phyloP scores from a whole-genome alignment of 805 yeast genomes.

The Kregervanrija pseudodelftensis region DNA sequence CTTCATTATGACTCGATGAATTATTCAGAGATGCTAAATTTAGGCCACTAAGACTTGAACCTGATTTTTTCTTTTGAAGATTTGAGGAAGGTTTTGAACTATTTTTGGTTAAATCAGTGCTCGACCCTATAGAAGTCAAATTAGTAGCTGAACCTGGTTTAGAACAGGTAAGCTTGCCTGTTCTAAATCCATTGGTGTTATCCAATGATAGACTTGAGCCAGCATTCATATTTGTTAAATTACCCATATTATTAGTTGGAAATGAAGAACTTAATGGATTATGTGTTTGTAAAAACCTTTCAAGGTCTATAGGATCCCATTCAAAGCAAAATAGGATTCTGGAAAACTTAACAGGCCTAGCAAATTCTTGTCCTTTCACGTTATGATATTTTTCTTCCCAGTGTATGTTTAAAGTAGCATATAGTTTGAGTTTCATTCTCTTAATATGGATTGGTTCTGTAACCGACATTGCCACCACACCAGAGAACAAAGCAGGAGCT shows the following conservation, averaged over 20 bases:
- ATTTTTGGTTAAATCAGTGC: constrained; percentile 12
- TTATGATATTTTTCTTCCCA: constrained; percentile 52
- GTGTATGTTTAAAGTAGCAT: constrained; percentile 58
- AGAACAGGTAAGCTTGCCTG: constrained; percentile 28
- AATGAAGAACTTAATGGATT: constrained; percentile 17
- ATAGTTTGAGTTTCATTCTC: constrained; percentile 54
- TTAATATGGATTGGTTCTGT: constrained; percentile 68
- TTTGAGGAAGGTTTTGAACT: neutral
- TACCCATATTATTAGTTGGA: neutral
- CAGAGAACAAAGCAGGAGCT: constrained; percentile 65
- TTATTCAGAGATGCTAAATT: too few relatives aligned
- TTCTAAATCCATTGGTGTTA: constrained; percentile 17
- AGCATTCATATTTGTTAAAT: neutral
- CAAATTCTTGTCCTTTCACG: constrained; percentile 32
- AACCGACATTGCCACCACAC: constrained; percentile 69
- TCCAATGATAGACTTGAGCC: constrained; percentile 6
- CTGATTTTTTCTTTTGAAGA: too few relatives aligned
- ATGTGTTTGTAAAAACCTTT: constrained; percentile 24
- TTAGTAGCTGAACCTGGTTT: constrained; percentile 38
- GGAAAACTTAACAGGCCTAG: constrained; percentile 46
- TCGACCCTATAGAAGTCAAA: constrained; percentile 27
- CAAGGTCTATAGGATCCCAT: constrained; percentile 66
- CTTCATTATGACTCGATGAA: constrained; percentile 5
- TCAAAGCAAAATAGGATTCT: constrained; percentile 64
- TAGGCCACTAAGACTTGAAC: too few relatives aligned